A percentile compares a stretch with the other conserved stretches of the same genome.
These are phyloP conservation scores for Hypoxylon crocopeplum DNA, from an alignment of 495 filamentous ascomycete species.

Conservation along the genomic window DNA sequence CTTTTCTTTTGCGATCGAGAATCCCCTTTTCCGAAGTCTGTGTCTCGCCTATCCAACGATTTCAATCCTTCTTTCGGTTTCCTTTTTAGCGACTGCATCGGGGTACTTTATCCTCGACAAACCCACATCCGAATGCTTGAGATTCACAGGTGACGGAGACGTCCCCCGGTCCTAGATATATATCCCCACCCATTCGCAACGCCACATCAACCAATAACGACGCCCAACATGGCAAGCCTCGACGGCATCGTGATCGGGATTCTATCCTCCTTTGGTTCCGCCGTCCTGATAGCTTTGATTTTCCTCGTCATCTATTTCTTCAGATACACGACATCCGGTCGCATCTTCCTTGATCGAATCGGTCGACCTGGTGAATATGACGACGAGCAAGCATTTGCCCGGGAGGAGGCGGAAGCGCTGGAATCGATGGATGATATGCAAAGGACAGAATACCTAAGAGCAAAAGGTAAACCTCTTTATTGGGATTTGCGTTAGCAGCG, in stretches of 20 bases:
- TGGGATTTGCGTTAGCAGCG: conserved; percentile 12
- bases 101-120: conserved; percentile 39
- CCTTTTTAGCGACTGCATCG: conserved; percentile 25
- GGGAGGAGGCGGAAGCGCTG: conserved; percentile 93
- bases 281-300: conserved; percentile 78
- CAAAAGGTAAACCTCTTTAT: conserved; percentile 73
- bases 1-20: conserved; percentile 17
- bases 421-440: conserved; percentile 95
- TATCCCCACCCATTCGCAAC: conserved; percentile 11
- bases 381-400: conserved; percentile 90
- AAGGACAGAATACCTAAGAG: conserved; percentile 86
- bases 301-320: conserved; percentile 93
- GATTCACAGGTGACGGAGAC: conserved; percentile 39
- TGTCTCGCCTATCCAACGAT: conserved; percentile 1
- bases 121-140: conserved; percentile 40
- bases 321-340: conserved; percentile 83
- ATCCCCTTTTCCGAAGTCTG: conserved; percentile 6
- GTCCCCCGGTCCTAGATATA: conserved; percentile 35
- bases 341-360: conserved; percentile 93
- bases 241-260: conserved; percentile 94
- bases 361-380: conserved; percentile 95
- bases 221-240: conserved; percentile 42
- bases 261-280: conserved; percentile 95
- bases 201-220: conserved; percentile 14
- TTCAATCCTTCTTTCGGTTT: conserved; percentile 3